phyloP scores from a whole-genome alignment of 192 early-diverging fungal genomes.

The Dissophora ornata region DNA sequence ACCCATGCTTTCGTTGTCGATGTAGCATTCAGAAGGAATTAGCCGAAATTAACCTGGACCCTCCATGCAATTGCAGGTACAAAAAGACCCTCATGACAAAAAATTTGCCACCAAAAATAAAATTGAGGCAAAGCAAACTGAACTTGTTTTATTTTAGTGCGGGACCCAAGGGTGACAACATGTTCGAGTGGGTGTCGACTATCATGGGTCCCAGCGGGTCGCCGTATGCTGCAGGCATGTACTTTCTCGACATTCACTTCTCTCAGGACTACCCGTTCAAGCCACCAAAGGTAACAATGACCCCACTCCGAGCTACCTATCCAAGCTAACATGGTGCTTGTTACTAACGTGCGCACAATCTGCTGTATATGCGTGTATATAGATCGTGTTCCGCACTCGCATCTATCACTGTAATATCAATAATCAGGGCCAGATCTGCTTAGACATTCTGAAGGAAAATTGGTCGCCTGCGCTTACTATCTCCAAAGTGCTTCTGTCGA shows the following conservation, averaged over 20 bases:
- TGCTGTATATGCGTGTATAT: no score
- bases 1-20: background rate
- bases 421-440: slow-evolving; percentile 88
- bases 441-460: slow-evolving; percentile 97
- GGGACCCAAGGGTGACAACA: slow-evolving; percentile 94
- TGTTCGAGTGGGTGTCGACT: slow-evolving; percentile 97
- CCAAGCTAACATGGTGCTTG: no score
- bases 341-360: background rate
- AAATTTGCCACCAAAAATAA: no score
- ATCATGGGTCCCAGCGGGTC: slow-evolving; percentile 90
- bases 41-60: slow-evolving; percentile 95
- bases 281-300: slow-evolving; percentile 88
- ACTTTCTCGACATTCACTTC: slow-evolving; percentile 94
- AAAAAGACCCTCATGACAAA: no score
- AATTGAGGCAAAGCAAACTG: no score
- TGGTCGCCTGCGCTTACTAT: slow-evolving; percentile 97
- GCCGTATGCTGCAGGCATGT: slow-evolving; percentile 91
- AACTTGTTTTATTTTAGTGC: slow-evolving; percentile 65
- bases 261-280: slow-evolving; percentile 96
- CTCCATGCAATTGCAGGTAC: slow-evolving; percentile 91
- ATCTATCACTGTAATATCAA: slow-evolving; percentile 99
- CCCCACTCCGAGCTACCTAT: no score
- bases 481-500: slow-evolving; percentile 94
- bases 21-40: slow-evolving; percentile 95
- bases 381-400: slow-evolving; percentile 90